Evolutionary conservation across 2,329 filamentous ascomycete genomes (phyloP), one percentile per base, ranked within the genome.

Genomic region (Fusarium keratoplasticum): DNA sequence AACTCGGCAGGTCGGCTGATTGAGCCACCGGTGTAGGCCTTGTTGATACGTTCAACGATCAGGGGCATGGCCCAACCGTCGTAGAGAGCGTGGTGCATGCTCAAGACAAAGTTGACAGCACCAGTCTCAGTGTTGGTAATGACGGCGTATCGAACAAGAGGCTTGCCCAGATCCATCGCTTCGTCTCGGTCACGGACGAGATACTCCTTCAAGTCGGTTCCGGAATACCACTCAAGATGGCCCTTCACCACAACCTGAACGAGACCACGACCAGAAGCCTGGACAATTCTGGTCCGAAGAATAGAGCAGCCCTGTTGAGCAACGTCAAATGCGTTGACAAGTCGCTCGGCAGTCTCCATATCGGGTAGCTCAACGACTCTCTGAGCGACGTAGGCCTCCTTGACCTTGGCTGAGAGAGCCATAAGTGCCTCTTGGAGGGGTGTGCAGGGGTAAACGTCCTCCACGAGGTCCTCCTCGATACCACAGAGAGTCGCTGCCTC

Each of bases 31-130:
- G 83, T 78, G 67, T 85, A 88, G 2, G 84, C 84, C 36, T 81
- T 81, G 76, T 87, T 87, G 47, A 88, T 83, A 42, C 84, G 83
- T 29, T 87, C 85, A 22, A 88, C 82, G 3, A 88, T 77, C 4
- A 88, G 76, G 6, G 85, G 85, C 84, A 89, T 86, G 0, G 84
- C 86, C 88, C 88, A 89, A 27, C 88, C 88, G 61, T 90, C 88
- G 67, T 90, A 90, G 0, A 36, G 77, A 6, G 85, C 86, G 71
- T 90, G 88, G 71, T 90, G 88, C 80, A 89, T 86, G 1, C 87
- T 87, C 70, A 88, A 80, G n/a, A 89, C 84, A 69, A 89, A 88
- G 72, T 84, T 81, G 18, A 80, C 76, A 54, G 80, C 82, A 38
- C 76, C 79, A 6, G 77, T 78, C 8, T 75, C 71, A 5, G 75